Evolutionary conservation across 768 basidiomycete species (phyloP).

Genomic region (Suillus occidentalis): DNA sequence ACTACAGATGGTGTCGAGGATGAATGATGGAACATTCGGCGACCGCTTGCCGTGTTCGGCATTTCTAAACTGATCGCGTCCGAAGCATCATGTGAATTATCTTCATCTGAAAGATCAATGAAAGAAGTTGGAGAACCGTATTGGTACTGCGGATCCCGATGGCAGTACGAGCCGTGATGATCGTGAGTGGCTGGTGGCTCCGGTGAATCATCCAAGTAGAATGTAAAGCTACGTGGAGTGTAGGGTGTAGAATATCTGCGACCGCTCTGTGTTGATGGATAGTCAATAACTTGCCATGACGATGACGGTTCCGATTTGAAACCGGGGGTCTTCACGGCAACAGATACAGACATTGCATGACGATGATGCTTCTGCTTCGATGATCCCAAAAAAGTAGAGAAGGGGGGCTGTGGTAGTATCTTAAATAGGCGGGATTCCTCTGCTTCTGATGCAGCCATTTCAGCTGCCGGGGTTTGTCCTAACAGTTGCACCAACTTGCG

Average conservation of each 20-base stretch:
- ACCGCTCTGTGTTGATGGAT: conserved; percentile 27
- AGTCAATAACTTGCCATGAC: conserved; percentile 37
- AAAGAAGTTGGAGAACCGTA: conserved; percentile 45
- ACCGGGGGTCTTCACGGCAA: conserved; percentile 20
- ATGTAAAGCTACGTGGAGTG: conserved; percentile 44
- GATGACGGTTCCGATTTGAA: conserved; percentile 24
- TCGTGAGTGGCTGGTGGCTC: conserved; percentile 1
- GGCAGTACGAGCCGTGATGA: conserved; percentile 10
- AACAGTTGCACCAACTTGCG: conserved; percentile 83
- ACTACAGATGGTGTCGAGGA: conserved; percentile 47
- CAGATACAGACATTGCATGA: conserved; percentile 32
- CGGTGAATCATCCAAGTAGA: conserved; percentile 20
- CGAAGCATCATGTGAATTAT: conserved; percentile 32
- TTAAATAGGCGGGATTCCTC: conserved; percentile 27
- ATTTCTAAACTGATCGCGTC: conserved; percentile 31
- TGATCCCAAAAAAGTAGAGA: conserved; percentile 25
- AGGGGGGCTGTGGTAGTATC: conserved; percentile 24
- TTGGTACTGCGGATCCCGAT: conserved; percentile 12
- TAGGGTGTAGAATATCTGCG: conserved; percentile 60
- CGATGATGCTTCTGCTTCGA: conserved; percentile 31
- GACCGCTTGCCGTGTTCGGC: conserved; percentile 26
- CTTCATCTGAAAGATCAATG: conserved; percentile 70
- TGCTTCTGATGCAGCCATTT: conserved; percentile 26
- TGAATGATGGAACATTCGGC: conserved; percentile 30
- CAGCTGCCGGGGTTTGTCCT: conserved; percentile 60